Evolutionary conservation across 331 rosid genomes (phyloP), one percentile per base, ranked within the genome.

Genomic region (Pyracantha coccinea): DNA sequence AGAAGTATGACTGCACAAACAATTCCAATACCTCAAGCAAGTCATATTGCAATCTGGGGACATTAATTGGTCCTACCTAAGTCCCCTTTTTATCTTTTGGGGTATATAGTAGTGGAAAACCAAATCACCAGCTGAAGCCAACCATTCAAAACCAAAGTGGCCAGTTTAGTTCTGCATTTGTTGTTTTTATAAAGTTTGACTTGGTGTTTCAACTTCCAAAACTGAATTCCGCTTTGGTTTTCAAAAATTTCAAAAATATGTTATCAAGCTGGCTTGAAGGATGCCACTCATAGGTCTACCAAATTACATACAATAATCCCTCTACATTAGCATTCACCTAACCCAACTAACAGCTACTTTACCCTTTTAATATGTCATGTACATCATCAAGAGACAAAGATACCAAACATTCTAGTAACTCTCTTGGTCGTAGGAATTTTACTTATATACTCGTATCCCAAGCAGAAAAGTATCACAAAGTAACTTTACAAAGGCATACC

Each of bases 401-500:
- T 32, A 55, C 31, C 54, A 31, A 44, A 2, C 44, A 63, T 32
- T 55, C 21, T 69, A 53, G 32, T 15, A 70, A 31, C 33, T 60
- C 68, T 63, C 45, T 63, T 63, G 68, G 33, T 29, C 23, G 7
- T 4, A 16, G 24, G 14, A 35, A 55, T 33, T 20, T 29, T 21
- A 21, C 53, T 71, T 29, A 21, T 55, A 52, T 38, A 38, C 1
- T 38, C 45, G 4, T 38, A 38, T 38, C 45, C 45, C 45, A 50
- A 27, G 54, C 69, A 75, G 64, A 58, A n/a, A 47, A 71, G 20
- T 54, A 54, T 11, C 35, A 10, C 2, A 29, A 73, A 55, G 14
- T 29, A 33, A 23, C 52, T 58, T 53, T 15, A 55, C 74, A 57
- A 64, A 58, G 32, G 27, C 77, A 81, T 86, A 93, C 98, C 97